Percentiles rank a stretch among this genome's conserved stretches.
Evolutionary conservation across 495 filamentous ascomycete genomes (phyloP).

Genomic region (Xylaria grammica): DNA sequence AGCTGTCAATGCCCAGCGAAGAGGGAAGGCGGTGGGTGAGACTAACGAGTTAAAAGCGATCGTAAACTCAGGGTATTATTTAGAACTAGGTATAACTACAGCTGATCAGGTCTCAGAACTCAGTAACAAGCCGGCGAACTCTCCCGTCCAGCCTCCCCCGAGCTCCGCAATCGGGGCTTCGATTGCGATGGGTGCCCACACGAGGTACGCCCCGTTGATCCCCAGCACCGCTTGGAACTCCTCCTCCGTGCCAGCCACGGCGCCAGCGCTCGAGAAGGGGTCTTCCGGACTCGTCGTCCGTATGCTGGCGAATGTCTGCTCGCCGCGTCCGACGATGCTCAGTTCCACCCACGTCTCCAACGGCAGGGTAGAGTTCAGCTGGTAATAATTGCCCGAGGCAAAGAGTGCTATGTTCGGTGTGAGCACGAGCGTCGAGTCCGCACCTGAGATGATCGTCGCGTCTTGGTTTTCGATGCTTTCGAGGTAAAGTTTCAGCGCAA

Average conservation of each 20-base stretch:
- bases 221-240: constrained; percentile 52
- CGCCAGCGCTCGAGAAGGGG: constrained; percentile 18
- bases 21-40: too few species aligned
- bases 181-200: constrained; percentile 54
- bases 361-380: constrained; percentile 51
- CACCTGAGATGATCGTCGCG: constrained; percentile 47
- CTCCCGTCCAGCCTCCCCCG: constrained; percentile 43
- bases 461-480: constrained; percentile 29
- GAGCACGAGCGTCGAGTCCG: constrained; percentile 51
- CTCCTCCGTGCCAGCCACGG: constrained; percentile 27
- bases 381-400: constrained; percentile 51
- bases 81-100: too few species aligned
- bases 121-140: constrained; percentile 34
- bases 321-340: constrained; percentile 46
- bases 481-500: constrained; percentile 48
- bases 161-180: constrained; percentile 53
- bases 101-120: constrained; percentile 30
- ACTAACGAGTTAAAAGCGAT: too few species aligned
- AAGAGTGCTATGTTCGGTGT: constrained; percentile 52
- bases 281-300: constrained; percentile 22
- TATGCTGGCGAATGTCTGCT: constrained; percentile 46
- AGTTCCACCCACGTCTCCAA: constrained; percentile 47
- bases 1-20: too few species aligned
- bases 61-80: too few species aligned
- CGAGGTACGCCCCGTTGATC: constrained; percentile 45